Percentiles rank a stretch among this genome's conserved stretches.
Evolutionary conservation across 1,139 yeast species (phyloP).

Genomic region (Debaryomyces udenii): DNA sequence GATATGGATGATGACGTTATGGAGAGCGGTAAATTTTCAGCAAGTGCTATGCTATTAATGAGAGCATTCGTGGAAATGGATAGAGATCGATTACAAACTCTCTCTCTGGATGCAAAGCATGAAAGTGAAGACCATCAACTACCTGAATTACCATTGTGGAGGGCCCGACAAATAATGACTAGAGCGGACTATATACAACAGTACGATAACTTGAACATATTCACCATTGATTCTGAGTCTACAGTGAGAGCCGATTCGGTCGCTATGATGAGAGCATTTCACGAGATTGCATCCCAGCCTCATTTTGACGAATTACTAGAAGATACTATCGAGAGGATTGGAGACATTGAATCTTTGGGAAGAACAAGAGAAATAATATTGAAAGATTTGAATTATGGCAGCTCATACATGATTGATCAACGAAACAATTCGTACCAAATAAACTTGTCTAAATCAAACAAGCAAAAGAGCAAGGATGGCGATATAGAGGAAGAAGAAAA

Average conservation of each 20-base stretch:
- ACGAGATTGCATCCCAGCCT: slow-evolving; percentile 73
- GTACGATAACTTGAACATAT: slow-evolving; percentile 75
- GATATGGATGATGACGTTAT: slow-evolving; percentile 89
- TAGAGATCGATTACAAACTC: slow-evolving; percentile 35
- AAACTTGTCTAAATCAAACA: slow-evolving; percentile 21
- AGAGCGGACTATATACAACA: slow-evolving; percentile 77
- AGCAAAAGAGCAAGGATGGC: slow-evolving; percentile 20
- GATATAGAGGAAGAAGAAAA: slow-evolving; percentile 30
- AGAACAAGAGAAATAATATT: slow-evolving; percentile 79
- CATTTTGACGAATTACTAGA: slow-evolving; percentile 70
- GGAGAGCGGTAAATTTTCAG: slow-evolving; percentile 80
- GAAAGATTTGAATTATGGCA: slow-evolving; percentile 67
- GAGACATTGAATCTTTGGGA: slow-evolving; percentile 76
- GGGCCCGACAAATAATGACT: slow-evolving; percentile 85
- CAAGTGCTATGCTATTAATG: slow-evolving; percentile 77
- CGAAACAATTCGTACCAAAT: slow-evolving; percentile 15
- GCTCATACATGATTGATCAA: slow-evolving; percentile 19
- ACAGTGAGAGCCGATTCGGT: slow-evolving; percentile 80
- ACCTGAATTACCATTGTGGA: slow-evolving; percentile 80
- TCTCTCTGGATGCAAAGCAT: slow-evolving; percentile 24
- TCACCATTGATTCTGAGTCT: slow-evolving; percentile 75
- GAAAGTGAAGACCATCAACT: slow-evolving; percentile 49
- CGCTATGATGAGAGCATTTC: slow-evolving; percentile 89
- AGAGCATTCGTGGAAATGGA: slow-evolving; percentile 75
- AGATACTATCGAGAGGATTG: slow-evolving; percentile 72